Base-by-base conservation (phyloP, 768 basidiomycete species). In the Phallus indusiatus region DNA sequence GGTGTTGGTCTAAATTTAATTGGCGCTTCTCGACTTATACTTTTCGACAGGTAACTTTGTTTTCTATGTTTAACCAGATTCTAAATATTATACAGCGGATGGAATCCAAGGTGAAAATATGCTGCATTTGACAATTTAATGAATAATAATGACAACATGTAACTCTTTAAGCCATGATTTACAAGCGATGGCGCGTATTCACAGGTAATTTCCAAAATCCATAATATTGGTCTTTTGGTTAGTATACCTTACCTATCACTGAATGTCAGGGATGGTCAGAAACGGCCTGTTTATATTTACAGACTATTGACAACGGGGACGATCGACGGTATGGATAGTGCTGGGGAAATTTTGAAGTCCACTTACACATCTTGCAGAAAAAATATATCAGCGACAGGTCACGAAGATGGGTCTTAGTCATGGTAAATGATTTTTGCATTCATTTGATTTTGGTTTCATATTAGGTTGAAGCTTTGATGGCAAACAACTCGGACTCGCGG, bases 171-270 rank as follows among this genome's bases (percentile, higher is more conserved):
- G 88, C 65, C 89, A 89, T 65, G 96, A 99, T 72, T 71, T 94
- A 17, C 96, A 99, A 71, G 87, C 96, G 1, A 98, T 98, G 95
- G 95, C 94, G 54, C 83, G 95, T 53, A 95, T 94, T 68, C 91
- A 95, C 71, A 81, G 92, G 92, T 91, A 61, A 50, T 74, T 64
- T 16, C 50, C n/a, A n/a, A 11, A 2, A 20, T 7, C 7, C 28
- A 28, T 28, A 28, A 28, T 7, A 7, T 28, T 28, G 28, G 7
- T 60, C 35, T 36, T 50, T 42, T 28, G 10, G 33, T 14, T 52
- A 47, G 11, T 34, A 55, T 18, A 18, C 16, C 24, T 37, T 24
- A 20, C 12, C 10, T 51, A 51, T 17, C 16, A 51, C 11, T 14
- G 54, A 20, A 50, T 62, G 9, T 36, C 64, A 94, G 93, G 18